phyloP scores from a whole-genome alignment of 2,329 filamentous ascomycete genomes.

The Sarocladium oryzae region DNA sequence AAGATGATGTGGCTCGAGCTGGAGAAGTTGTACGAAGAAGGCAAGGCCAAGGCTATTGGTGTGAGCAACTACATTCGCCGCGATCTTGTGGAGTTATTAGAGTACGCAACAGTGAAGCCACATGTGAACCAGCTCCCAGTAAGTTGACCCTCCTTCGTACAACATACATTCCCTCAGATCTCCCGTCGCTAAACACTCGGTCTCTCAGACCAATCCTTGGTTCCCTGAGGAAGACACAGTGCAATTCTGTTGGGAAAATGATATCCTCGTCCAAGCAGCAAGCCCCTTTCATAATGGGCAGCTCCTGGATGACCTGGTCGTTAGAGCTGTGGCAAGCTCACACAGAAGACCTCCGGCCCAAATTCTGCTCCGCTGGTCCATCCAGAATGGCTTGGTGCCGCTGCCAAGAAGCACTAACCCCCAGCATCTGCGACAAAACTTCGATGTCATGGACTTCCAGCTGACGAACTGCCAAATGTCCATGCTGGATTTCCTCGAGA shows the following conservation, averaged over 20 bases:
- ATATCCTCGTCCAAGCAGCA: slow-evolving; percentile 48
- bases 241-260: slow-evolving; percentile 65
- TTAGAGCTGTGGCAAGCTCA: background rate
- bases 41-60: slow-evolving; percentile 58
- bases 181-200: background rate
- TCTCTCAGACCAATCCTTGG: slow-evolving; percentile 62
- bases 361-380: slow-evolving; percentile 59
- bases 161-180: background rate
- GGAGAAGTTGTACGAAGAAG: slow-evolving; percentile 53
- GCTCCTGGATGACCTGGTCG: background rate
- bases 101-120: slow-evolving; percentile 61
- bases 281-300: slow-evolving; percentile 24
- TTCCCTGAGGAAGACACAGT: slow-evolving; percentile 45
- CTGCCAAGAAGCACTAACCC: slow-evolving; percentile 51
- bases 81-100: slow-evolving; percentile 63
- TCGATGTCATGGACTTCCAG: slow-evolving; percentile 54
- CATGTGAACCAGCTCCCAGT: slow-evolving; percentile 69
- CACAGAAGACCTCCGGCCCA: slow-evolving; percentile 45
- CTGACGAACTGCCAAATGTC: slow-evolving; percentile 51
- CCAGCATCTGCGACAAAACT: slow-evolving; percentile 39
- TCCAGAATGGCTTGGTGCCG: slow-evolving; percentile 65
- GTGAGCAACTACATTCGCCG: slow-evolving; percentile 65
- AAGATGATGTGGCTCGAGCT: slow-evolving; percentile 59
- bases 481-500: slow-evolving; percentile 20
- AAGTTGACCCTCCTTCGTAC: slow-evolving; percentile 20